Conservation (phyloP, 768 basidiomycete species). For the Lactarius hengduanensis region DNA sequence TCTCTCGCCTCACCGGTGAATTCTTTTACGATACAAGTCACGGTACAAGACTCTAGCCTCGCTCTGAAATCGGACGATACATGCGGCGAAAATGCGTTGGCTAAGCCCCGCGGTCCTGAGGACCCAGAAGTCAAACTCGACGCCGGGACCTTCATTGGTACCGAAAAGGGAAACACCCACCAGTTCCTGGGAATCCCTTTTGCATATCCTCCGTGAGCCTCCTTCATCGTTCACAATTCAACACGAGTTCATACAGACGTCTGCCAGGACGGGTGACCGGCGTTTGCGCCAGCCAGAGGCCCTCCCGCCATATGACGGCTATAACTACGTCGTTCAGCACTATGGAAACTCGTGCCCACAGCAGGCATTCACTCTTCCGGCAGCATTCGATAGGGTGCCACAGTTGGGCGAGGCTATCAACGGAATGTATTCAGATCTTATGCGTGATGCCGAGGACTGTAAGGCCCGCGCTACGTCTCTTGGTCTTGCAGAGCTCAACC, state of each 20-base stretch:
- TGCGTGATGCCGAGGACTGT: conserved; percentile 30
- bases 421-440: conserved; percentile 5
- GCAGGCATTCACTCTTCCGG: conserved; percentile 24
- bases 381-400: neutral
- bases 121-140: conserved; percentile 33
- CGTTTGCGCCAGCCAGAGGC: conserved; percentile 40
- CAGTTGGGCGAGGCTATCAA: neutral
- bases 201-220: conserved; percentile 40
- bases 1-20: conserved; percentile 13
- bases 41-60: conserved; percentile 3
- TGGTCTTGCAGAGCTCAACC: neutral
- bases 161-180: conserved; percentile 30
- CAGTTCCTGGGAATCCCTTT: conserved; percentile 45
- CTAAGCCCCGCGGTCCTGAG: neutral
- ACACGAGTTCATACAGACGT: too few relatives aligned
- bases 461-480: conserved; percentile 6
- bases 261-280: conserved; percentile 35
- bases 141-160: conserved; percentile 35
- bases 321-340: conserved; percentile 16
- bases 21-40: neutral
- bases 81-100: neutral
- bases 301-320: conserved; percentile 22
- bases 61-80: neutral
- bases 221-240: neutral
- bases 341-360: conserved; percentile 34